Evolutionary conservation across 2,329 filamentous ascomycete species (phyloP).

Genomic region (Taxawa tesnikishii): DNA sequence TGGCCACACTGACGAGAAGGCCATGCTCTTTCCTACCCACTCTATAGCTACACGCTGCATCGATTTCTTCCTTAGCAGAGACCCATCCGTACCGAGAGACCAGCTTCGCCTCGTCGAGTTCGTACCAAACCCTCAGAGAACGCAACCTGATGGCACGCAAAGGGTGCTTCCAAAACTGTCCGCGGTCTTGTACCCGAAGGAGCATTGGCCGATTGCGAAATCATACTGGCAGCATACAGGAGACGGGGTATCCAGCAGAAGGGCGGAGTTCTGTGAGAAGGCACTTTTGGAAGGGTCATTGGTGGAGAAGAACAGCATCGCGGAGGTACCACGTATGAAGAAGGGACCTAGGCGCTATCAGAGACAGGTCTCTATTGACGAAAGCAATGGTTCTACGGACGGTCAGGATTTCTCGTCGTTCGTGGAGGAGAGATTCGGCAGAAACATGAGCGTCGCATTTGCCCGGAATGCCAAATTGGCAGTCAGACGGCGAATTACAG

Average conservation of each 20-base stretch:
- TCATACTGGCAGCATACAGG: constrained; percentile 96
- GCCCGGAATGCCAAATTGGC: constrained; percentile 75
- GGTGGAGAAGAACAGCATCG: constrained; percentile 32
- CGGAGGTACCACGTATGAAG: constrained; percentile 26
- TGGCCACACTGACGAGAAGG: constrained; percentile 48
- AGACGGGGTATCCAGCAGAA: constrained; percentile 80
- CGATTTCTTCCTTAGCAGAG: constrained; percentile 55
- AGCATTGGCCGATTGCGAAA: constrained; percentile 64
- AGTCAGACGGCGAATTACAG: constrained; percentile 77
- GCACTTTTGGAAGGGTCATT: constrained; percentile 60
- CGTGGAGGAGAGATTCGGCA: constrained; percentile 85
- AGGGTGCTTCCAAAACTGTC: constrained; percentile 33
- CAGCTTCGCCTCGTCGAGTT: constrained; percentile 50
- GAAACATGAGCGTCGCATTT: constrained; percentile 72
- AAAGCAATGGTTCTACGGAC: constrained; percentile 16
- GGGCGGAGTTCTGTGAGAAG: constrained; percentile 77
- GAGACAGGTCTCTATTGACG: constrained; percentile 38
- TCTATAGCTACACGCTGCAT: constrained; percentile 59
- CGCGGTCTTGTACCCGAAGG: constrained; percentile 55
- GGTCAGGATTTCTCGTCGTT: constrained; percentile 63
- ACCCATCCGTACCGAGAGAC: constrained; percentile 36
- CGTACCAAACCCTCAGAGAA: constrained; percentile 45
- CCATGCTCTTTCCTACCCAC: constrained; percentile 72
- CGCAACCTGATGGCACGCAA: constrained; percentile 31
- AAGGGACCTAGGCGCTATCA: constrained; percentile 78